Base-by-base conservation (phyloP, 2,329 filamentous ascomycete genomes). In the Tolypocladium pustulatum region DNA sequence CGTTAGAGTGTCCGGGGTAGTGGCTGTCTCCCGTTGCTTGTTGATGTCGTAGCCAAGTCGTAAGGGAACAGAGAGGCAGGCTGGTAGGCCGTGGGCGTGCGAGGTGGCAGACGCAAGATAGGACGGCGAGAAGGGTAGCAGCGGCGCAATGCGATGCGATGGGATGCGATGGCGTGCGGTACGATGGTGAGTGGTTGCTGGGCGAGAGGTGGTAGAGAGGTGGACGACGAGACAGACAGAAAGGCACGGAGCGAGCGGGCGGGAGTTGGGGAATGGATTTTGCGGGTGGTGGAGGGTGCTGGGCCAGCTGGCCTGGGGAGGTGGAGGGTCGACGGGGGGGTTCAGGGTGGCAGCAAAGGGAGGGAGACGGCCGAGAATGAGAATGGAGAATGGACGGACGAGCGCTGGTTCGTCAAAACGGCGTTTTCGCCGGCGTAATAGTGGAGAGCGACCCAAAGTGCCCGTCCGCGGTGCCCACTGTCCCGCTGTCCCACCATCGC, bases 391-490 rank as follows among this genome's bases (percentile, higher is more conserved):
- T 36, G 41, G 56, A 56, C 36, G 54, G 53, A 6, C 56, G 54
- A 34, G 38, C 63, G 64, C 67, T 73, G 73, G 71, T 72, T 72
- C 70, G 71, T 70, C 71, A 67, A 71, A 69, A 73, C 79, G 80
- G 80, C 79, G 77, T 70, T 80, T 78, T 81, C 71, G 73, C 78
- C 80, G 80, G 80, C 78, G 72, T 76, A 81, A 82, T 80, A 79
- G 80, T 82, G 79, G 79, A 75, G 77, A 68, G 66, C 60, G 43
- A 59, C 43, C 59, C 58, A 59, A 63, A 56, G 60, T 62, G 58
- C 61, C 57, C 22, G 30, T 32, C 27, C 40, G 20, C 36, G 57
- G 40, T 58, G 40, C 49, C 49, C 49, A 34, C 49, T 34, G 9
- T 22, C 49, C 49, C 30, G 10, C 30, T n/a, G 9, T 22, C 49